Evolutionary conservation across 139 green algal genomes (phyloP).

Genomic region (Chlamydomonas incerta): DNA sequence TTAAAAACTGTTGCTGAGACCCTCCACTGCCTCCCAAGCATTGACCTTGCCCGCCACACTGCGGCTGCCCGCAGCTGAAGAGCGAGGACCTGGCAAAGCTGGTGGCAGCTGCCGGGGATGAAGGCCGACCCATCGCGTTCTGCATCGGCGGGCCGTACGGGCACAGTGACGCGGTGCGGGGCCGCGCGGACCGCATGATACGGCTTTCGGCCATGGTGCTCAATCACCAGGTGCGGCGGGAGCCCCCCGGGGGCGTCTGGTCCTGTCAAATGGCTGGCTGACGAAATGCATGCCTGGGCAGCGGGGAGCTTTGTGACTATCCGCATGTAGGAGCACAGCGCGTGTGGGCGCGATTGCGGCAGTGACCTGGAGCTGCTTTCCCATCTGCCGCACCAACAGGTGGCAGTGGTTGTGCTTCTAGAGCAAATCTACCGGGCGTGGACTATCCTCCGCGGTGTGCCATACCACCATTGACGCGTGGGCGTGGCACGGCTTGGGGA

Average conservation of each 20-base stretch:
- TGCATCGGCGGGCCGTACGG: constrained; percentile 66
- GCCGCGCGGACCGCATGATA: constrained; percentile 53
- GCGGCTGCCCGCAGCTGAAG: constrained; percentile 36
- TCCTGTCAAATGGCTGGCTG: no score
- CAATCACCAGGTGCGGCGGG: constrained; percentile 78
- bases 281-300: no score
- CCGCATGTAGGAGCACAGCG: no score
- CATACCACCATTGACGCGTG: constrained; percentile 89
- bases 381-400: constrained; percentile 48
- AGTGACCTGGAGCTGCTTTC: no score
- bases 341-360: no score
- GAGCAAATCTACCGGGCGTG: constrained; percentile 91
- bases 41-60: no score
- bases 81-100: constrained; percentile 73
- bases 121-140: constrained; percentile 41
- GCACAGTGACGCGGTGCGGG: constrained; percentile 52
- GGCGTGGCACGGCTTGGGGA: no score
- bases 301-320: no score
- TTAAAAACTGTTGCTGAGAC: no score
- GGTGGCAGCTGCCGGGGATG: constrained; percentile 63
- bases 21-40: no score
- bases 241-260: no score
- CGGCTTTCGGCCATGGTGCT: constrained; percentile 77
- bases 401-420: constrained; percentile 86
- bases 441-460: constrained; percentile 84